Percentiles rank a stretch among this genome's conserved stretches.
Evolutionary conservation across 1,139 yeast genomes (phyloP).

Genomic region (Blastobotrys serpentis): DNA sequence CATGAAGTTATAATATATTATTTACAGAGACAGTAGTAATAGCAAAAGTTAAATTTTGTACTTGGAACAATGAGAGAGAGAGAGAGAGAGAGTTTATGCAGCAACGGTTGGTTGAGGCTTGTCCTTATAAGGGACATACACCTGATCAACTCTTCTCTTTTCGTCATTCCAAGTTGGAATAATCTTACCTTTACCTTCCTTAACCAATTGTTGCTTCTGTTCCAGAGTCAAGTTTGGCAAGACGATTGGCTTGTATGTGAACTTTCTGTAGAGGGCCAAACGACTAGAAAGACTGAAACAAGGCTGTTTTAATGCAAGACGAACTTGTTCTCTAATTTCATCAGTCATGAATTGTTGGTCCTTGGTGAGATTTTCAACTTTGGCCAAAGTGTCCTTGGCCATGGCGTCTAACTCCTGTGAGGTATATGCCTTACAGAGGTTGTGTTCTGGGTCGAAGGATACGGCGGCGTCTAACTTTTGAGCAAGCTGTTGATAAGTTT

Average conservation of each 20-base stretch:
- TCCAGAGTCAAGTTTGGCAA: conserved; percentile 21
- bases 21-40: neutral
- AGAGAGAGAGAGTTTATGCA: too few relatives aligned
- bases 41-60: neutral
- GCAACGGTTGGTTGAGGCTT: conserved; percentile 6
- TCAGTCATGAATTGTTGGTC: conserved; percentile 26
- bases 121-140: conserved; percentile 16
- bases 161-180: conserved; percentile 53
- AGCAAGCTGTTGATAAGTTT: conserved; percentile 38
- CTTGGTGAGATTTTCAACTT: conserved; percentile 22
- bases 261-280: conserved; percentile 43
- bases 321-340: conserved; percentile 34
- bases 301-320: conserved; percentile 39
- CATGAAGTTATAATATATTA: conserved; percentile 10
- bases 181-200: conserved; percentile 41
- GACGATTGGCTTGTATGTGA: conserved; percentile 31
- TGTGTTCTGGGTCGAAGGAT: conserved; percentile 27
- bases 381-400: conserved; percentile 33
- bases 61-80: too few relatives aligned
- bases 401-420: conserved; percentile 38
- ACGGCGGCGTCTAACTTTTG: conserved; percentile 27
- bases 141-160: conserved; percentile 35
- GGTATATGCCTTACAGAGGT: conserved; percentile 25
- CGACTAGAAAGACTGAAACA: conserved; percentile 43
- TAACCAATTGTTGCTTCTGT: conserved; percentile 38